These are phyloP conservation scores for Amanita rimosa DNA, from an alignment of 768 basidiomycete species.

Conservation along the genomic window DNA sequence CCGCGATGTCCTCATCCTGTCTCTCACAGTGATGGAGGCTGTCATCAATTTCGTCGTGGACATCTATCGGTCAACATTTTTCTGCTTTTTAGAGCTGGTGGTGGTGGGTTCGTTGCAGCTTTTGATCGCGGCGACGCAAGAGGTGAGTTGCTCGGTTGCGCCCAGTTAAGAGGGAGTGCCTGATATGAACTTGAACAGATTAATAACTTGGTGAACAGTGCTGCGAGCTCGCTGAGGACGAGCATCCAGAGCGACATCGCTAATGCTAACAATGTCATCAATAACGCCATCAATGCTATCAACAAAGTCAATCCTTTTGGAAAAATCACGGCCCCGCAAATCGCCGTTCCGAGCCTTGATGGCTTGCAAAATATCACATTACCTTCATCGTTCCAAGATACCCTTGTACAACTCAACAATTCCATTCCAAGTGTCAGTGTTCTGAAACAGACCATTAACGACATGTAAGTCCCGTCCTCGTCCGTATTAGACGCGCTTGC, in stretches of 20 bases:
- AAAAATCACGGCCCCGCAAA: constrained; percentile 57
- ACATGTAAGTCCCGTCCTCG: constrained; percentile 39
- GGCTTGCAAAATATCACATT: constrained; percentile 70
- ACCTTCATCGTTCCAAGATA: constrained; percentile 63
- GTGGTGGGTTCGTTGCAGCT: constrained; percentile 73
- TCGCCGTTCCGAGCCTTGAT: constrained; percentile 65
- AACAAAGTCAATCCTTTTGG: constrained; percentile 72
- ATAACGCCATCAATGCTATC: constrained; percentile 48
- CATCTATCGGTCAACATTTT: constrained; percentile 84
- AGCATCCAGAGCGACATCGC: constrained; percentile 63
- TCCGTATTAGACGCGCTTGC: background rate
- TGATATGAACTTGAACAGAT: constrained; percentile 36
- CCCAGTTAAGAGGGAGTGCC: background rate
- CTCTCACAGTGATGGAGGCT: constrained; percentile 77
- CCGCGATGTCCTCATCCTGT: constrained; percentile 56
- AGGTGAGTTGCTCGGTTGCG: constrained; percentile 36
- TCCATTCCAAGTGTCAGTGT: constrained; percentile 72
- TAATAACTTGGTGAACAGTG: constrained; percentile 50
- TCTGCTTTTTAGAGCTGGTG: constrained; percentile 89
- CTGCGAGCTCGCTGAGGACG: constrained; percentile 50
- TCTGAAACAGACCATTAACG: constrained; percentile 55
- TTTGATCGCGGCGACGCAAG: constrained; percentile 73
- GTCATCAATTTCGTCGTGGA: constrained; percentile 89
- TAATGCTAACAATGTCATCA: constrained; percentile 57
- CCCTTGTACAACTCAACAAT: constrained; percentile 66